phyloP scores from a whole-genome alignment of 371 early-diverging fungal genomes.

The Conidiobolus incongruus region DNA sequence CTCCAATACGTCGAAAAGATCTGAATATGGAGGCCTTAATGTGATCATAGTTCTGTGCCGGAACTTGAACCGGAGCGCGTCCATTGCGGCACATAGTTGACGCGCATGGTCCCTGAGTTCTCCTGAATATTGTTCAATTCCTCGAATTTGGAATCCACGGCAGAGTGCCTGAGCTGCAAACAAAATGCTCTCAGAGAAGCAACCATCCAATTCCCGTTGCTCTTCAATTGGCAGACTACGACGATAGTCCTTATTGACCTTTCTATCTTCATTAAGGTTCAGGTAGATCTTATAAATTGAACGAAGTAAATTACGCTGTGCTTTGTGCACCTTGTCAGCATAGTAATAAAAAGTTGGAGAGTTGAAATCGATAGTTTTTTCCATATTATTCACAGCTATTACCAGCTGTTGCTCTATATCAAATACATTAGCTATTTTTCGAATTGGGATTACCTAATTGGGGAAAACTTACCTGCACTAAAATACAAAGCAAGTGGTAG shows the following conservation, averaged over 20 bases:
- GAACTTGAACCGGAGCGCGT: neutral
- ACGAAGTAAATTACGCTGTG: neutral
- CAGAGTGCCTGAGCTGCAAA: slow-evolving; percentile 1
- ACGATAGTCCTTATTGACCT: neutral
- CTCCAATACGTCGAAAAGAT: neutral
- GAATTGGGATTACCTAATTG: no score
- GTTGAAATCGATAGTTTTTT: neutral
- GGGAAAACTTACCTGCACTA: no score
- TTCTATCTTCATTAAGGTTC: neutral
- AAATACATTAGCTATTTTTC: no score
- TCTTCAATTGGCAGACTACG: neutral
- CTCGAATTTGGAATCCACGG: neutral
- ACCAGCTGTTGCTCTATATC: neutral
- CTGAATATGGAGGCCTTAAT: neutral
- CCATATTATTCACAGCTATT: neutral
- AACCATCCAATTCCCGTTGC: neutral
- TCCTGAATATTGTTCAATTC: neutral
- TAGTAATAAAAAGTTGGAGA: neutral
- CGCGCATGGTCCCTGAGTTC: neutral
- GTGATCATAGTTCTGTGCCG: neutral
- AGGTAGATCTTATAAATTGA: neutral
- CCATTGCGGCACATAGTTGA: neutral
- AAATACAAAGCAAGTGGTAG: no score
- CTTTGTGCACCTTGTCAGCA: neutral
- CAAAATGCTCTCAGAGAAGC: neutral